Conservation (phyloP, 371 early-diverging fungal species). For the Lichtheimia ramosa region DNA sequence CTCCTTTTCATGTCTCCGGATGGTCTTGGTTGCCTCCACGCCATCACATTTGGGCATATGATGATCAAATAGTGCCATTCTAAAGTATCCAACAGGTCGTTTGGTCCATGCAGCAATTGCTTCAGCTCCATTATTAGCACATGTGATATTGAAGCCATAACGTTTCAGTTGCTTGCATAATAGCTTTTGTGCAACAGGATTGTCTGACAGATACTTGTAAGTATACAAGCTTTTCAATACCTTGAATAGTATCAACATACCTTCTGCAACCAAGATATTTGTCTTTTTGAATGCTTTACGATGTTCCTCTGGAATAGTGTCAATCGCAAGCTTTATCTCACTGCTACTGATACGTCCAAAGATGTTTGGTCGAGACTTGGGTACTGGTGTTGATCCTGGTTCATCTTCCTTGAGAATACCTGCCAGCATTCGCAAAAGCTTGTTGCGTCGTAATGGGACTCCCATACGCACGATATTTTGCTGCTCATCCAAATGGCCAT, state of each 20-base stretch:
- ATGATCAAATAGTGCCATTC: conserved; percentile 47
- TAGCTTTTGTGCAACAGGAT: conserved; percentile 48
- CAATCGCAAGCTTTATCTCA: not conserved
- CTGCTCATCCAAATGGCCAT: not conserved
- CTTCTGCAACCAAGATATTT: conserved; percentile 47
- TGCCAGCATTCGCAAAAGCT: conserved; percentile 34
- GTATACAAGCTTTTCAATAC: not conserved
- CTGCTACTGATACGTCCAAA: not conserved
- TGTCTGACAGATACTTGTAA: conserved; percentile 20
- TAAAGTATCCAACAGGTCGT: conserved; percentile 30
- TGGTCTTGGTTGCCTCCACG: conserved; percentile 43
- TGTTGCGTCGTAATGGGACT: conserved; percentile 54
- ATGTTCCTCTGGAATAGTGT: conserved; percentile 31
- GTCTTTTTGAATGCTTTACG: conserved; percentile 27
- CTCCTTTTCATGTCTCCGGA: conserved; percentile 30
- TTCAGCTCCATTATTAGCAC: conserved; percentile 47
- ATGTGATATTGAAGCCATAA: conserved; percentile 40
- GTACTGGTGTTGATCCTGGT: not conserved
- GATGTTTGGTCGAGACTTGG: not conserved
- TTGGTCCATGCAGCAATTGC: conserved; percentile 35
- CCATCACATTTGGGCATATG: conserved; percentile 56
- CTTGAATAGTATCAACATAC: no score
- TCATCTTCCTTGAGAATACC: not conserved
- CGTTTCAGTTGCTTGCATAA: conserved; percentile 38
- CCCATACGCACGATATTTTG: conserved; percentile 39